These are phyloP conservation scores for Aphanoascus verrucosus DNA, from an alignment of 2,329 filamentous ascomycete species.

Conservation along the genomic window DNA sequence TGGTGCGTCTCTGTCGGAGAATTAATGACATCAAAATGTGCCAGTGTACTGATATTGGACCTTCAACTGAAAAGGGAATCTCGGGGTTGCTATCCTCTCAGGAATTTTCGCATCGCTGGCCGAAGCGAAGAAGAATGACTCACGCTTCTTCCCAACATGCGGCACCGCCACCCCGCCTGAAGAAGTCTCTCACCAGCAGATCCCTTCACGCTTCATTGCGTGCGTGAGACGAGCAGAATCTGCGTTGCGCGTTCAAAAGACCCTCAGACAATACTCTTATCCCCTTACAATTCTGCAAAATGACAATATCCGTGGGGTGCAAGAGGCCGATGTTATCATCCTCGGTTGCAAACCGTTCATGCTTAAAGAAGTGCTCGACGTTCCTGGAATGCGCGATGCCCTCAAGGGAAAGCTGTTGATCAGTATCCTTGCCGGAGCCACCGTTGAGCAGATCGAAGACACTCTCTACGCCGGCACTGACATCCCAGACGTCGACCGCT, in stretches of 20 bases:
- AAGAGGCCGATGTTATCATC: conserved; percentile 61
- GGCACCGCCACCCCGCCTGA: conserved; percentile 28
- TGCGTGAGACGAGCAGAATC: conserved; percentile 63
- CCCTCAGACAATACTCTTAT: conserved; percentile 53
- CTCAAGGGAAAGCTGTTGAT: conserved; percentile 71
- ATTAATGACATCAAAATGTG: background rate
- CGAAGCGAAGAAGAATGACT: conserved; percentile 35
- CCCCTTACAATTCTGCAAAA: conserved; percentile 57
- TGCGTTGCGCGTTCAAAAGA: conserved; percentile 56
- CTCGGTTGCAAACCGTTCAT: conserved; percentile 73
- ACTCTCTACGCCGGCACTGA: conserved; percentile 49
- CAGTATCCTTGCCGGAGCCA: conserved; percentile 69
- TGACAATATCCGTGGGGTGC: conserved; percentile 58
- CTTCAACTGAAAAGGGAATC: conserved; percentile 48
- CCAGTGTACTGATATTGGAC: conserved; percentile 1
- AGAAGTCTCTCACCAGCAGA: conserved; percentile 41
- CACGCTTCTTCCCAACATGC: conserved; percentile 27
- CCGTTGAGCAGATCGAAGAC: conserved; percentile 55
- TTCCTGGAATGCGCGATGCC: conserved; percentile 58
- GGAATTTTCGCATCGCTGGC: conserved; percentile 65
- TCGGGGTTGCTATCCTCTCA: conserved; percentile 74
- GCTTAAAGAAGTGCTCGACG: conserved; percentile 56
- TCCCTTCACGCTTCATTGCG: conserved; percentile 68
- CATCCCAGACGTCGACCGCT: conserved; percentile 24
- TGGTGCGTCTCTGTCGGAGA: conserved; percentile 41